phyloP scores from a whole-genome alignment of 495 filamentous ascomycete species.

The Rhypophila decipiens region DNA sequence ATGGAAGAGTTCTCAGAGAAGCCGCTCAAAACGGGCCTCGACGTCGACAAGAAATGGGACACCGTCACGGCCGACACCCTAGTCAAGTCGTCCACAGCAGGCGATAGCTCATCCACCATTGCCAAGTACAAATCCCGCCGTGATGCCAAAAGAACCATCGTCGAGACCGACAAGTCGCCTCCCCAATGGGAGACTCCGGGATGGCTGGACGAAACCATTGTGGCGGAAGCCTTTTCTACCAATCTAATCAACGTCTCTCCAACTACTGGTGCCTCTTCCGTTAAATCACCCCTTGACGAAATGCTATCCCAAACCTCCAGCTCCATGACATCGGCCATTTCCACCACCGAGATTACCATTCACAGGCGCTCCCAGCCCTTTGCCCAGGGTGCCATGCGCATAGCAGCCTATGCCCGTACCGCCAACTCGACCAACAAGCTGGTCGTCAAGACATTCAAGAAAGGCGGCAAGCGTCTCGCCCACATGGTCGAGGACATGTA shows the following conservation, averaged over 20 bases:
- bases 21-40: background rate
- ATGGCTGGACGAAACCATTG: constrained; percentile 27
- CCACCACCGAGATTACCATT: constrained; percentile 19
- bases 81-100: background rate
- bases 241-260: no score
- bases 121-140: background rate
- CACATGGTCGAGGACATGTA: constrained; percentile 31
- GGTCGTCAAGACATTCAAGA: constrained; percentile 29
- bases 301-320: constrained; percentile 20
- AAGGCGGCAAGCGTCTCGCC: constrained; percentile 15
- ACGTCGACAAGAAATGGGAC: constrained; percentile 3
- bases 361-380: constrained; percentile 23
- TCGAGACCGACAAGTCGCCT: constrained; percentile 10
- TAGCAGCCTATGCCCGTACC: constrained; percentile 26
- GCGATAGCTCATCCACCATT: background rate
- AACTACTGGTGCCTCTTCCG: background rate
- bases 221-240: constrained; percentile 22
- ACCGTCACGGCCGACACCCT: background rate
- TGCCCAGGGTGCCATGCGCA: constrained; percentile 23
- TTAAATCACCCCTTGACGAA: constrained; percentile 14
- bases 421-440: constrained; percentile 14
- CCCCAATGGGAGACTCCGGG: constrained; percentile 20
- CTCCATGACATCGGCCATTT: constrained; percentile 15
- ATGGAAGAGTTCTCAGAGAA: no score
- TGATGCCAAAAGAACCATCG: background rate